Evolutionary conservation across 176 grass and related monocot genomes (phyloP), one percentile per base, ranked within the genome.

Genomic region (Tillandsia leiboldiana): DNA sequence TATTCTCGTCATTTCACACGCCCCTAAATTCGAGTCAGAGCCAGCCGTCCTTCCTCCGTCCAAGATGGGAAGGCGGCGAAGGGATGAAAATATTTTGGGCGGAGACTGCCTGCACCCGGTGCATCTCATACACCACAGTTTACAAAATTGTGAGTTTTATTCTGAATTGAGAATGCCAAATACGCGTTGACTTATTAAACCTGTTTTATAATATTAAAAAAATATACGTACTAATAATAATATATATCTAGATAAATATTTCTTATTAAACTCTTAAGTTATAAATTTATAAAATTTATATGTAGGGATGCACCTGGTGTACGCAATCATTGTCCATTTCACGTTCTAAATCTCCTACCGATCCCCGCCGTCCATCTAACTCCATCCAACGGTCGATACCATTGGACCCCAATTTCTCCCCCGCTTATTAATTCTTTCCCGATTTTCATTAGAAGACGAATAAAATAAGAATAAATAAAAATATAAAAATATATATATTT

Each of bases 11-110:
- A 62, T 70, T 77, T 24, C 2, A 1, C 33, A 42, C 33, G 33
- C 33, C 4, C 5, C 33, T 42, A 42, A 42, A 42, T 42, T 0
- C 0, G 33, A 23, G 5, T 26, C 22, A 13, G 28, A 64, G 63
- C 26, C 77, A 79, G 77, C 77, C 69, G 77, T 73, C 69, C 28
- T 66, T 73, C 68, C 59, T 56, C 20, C 49, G 28, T 49, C 15
- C 33, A 5, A 5, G 70, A 57, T 26, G 48, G 52, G 17, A 29
- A 74, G 63, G 78, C 78, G 50, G 51, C 71, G 51, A 62, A 72
- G 10, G 8, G 64, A 69, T 53, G 28, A 29, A 56, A 51, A 42
- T 12, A 48, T 52, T 10, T 57, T 42, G 0, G 33, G 33, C 33
- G 24, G 5, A 42, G 7, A 42, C 33, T 0, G 0, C 33, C 33